These are phyloP conservation scores for Salicornia ramosissima DNA, from an alignment of 148 eudicot genomes.

Conservation along the genomic window DNA sequence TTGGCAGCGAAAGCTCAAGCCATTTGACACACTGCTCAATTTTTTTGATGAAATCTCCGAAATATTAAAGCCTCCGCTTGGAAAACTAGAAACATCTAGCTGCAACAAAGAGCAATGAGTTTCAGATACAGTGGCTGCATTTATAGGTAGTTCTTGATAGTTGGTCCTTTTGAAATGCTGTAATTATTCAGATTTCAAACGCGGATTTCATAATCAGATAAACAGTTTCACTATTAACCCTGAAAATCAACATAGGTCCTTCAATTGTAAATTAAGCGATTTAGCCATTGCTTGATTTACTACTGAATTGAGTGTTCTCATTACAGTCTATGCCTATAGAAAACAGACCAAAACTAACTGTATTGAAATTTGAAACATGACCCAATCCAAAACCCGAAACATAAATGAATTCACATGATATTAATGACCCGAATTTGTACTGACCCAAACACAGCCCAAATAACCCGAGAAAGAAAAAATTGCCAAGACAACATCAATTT, in stretches of 20 bases:
- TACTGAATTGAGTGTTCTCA: too few species aligned
- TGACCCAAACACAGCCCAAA: too few species aligned
- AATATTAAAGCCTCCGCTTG: slow-evolving; percentile 33
- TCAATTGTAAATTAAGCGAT: not conserved
- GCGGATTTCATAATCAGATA: not conserved
- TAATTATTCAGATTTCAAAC: not conserved
- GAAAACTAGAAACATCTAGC: slow-evolving; percentile 57
- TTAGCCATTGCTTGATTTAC: not conserved
- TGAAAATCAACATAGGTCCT: not conserved
- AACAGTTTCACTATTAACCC: not conserved
- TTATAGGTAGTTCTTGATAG: not conserved
- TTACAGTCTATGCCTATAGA: not conserved
- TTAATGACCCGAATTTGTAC: too few species aligned
- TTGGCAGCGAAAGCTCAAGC: slow-evolving; percentile 47
- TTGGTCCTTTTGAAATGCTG: not conserved
- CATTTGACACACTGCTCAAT: slow-evolving; percentile 27
- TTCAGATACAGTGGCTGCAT: not conserved
- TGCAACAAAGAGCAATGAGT: slow-evolving; percentile 25
- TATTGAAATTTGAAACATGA: not conserved
- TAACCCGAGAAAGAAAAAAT: too few species aligned
- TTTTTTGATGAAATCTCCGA: slow-evolving; percentile 37
- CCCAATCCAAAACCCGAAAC: not conserved
- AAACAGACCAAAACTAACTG: not conserved
- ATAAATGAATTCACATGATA: too few species aligned
- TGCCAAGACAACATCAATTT: not conserved